Evolutionary conservation across 495 filamentous ascomycete genomes (phyloP).

Genomic region (Friedmanniomyces simplex): DNA sequence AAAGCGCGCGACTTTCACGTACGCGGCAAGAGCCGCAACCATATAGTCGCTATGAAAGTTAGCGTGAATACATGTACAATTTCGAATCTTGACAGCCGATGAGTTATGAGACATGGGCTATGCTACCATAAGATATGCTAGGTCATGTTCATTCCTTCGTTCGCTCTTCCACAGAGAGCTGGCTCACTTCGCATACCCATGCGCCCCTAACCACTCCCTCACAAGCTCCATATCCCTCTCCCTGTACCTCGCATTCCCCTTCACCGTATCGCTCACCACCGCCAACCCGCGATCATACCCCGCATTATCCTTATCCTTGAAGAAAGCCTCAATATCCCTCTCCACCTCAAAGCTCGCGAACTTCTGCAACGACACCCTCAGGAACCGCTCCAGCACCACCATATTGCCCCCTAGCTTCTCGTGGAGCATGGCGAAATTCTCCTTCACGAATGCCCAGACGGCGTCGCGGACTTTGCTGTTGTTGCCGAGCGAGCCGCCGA

Average conservation of each 20-base stretch:
- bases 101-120: background rate
- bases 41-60: background rate
- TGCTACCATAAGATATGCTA: background rate
- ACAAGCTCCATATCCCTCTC: constrained; percentile 57
- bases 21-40: background rate
- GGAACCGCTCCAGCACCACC: constrained; percentile 77
- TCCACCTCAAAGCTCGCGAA: constrained; percentile 61
- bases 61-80: too few species aligned
- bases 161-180: background rate
- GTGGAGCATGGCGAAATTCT: constrained; percentile 61
- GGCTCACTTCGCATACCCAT: constrained; percentile 42
- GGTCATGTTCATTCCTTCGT: background rate
- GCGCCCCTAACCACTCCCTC: constrained; percentile 58
- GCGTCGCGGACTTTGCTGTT: constrained; percentile 59
- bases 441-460: constrained; percentile 75
- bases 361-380: constrained; percentile 63
- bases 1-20: background rate
- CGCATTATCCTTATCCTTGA: constrained; percentile 66
- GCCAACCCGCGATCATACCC: constrained; percentile 70
- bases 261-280: constrained; percentile 70
- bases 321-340: constrained; percentile 73
- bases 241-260: constrained; percentile 66
- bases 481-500: constrained; percentile 55
- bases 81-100: too few species aligned
- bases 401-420: constrained; percentile 65